phyloP scores from a whole-genome alignment of 106 monocot genomes.

The Alisma plantagoaquatica region DNA sequence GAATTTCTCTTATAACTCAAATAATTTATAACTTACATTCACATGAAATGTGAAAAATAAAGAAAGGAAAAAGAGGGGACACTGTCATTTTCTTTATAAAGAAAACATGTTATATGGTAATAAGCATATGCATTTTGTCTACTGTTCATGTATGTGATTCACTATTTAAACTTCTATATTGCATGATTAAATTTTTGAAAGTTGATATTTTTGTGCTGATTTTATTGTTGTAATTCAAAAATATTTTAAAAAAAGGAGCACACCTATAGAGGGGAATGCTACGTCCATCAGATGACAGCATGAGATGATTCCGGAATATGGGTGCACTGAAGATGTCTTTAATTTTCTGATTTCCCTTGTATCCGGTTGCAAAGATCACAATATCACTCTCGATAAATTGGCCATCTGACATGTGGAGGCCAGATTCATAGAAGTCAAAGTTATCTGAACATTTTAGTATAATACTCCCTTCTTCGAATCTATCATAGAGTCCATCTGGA shows the following conservation, averaged over 20 bases:
- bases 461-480: conserved; percentile 10
- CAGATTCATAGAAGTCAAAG: conserved; percentile 6
- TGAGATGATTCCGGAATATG: neutral
- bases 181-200: neutral
- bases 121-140: too few species aligned
- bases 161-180: neutral
- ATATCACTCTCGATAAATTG: neutral
- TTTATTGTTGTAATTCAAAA: too few species aligned
- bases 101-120: too few species aligned
- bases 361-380: conserved; percentile 16
- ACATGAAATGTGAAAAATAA: too few species aligned
- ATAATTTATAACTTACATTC: too few species aligned
- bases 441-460: neutral
- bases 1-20: too few species aligned
- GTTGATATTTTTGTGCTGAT: neutral
- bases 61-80: too few species aligned
- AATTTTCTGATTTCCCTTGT: conserved; percentile 9
- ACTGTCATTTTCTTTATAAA: too few species aligned
- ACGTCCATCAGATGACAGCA: neutral
- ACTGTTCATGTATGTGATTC: neutral
- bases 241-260: too few species aligned
- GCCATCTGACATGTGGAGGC: conserved; percentile 1
- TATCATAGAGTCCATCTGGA: conserved; percentile 4
- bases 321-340: conserved; percentile 6
- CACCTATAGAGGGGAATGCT: conserved; percentile 7